Conservation (phyloP, 129 eudicot species). For the Chrysanthemum seticuspe region DNA sequence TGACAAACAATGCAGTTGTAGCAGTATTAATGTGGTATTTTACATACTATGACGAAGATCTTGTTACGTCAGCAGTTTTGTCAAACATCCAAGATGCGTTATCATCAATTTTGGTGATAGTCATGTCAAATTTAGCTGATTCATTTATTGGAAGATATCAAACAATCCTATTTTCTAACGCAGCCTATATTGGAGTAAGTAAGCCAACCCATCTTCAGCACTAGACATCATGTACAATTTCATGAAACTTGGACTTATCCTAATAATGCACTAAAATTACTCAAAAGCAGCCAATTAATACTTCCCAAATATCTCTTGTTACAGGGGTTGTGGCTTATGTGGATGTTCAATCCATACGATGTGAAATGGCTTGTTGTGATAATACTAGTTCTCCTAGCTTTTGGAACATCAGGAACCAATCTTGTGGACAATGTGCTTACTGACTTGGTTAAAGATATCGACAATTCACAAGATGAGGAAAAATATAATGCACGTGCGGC, state of each 20-base stretch:
- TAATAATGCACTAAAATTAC: too few relatives aligned
- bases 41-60: neutral
- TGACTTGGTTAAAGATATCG: conserved; percentile 18
- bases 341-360: conserved; percentile 29
- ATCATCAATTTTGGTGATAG: conserved; percentile 17
- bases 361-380: conserved; percentile 24
- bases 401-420: conserved; percentile 27
- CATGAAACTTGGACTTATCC: too few relatives aligned
- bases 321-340: conserved; percentile 24
- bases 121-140: conserved; percentile 14
- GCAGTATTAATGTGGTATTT: conserved; percentile 10
- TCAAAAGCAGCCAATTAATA: neutral
- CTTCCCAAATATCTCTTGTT: neutral
- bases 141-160: conserved; percentile 8
- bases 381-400: conserved; percentile 16
- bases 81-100: conserved; percentile 16
- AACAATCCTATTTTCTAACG: conserved; percentile 7
- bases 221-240: neutral
- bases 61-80: conserved; percentile 6
- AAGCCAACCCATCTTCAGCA: neutral
- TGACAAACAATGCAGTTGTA: conserved; percentile 10
- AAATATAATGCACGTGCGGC: conserved; percentile 17
- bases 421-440: conserved; percentile 4
- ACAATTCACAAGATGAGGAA: neutral
- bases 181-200: conserved; percentile 22